Base-by-base conservation (phyloP, 2,329 filamentous ascomycete genomes). In the Tolypocladium nubicola region DNA sequence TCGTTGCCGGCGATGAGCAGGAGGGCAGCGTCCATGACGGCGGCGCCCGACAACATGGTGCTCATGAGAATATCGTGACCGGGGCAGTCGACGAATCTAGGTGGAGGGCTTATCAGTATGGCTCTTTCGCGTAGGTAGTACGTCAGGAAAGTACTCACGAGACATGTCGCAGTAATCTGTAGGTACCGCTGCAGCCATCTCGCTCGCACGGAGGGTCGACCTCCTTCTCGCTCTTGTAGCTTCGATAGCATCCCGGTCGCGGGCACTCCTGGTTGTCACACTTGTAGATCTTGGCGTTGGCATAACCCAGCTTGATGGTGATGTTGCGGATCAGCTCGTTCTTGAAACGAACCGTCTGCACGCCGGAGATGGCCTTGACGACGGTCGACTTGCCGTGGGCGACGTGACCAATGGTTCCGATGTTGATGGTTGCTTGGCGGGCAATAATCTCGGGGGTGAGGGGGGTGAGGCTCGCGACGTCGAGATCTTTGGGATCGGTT, bases 41-140 rank as follows among this genome's bases (percentile, higher is more conserved):
- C 94, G 67, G 94, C 94, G 70, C 94, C 94, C 70, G 94, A 99
- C 81, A 99, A 87, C 94, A 99, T 99, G 68, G 94, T 99, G 77
- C 93, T 97, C 94, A 99, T 99, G 74, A 99, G 92, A 91, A 99
- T 99, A 78, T 99, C 94, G 89, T 99, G 94, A 75, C 94, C 94
- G 58, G 94, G 94, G 81, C 94, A 97, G 76, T 97, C 94, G 65
- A 97, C 94, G 73, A 97, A 99, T 19, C 90, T 93, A 64, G 37
- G 21, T 16, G 19, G 19, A 38, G 26, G n/a, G 10, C 6, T 35
- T 8, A 10, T 52, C 19, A 52, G 47, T 19, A 13, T 10, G 19
- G 47, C 26, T n/a, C 30, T 13, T 50, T 7, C 16, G n/a, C 8
- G 21, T 35, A 38, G 26, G 4, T 7, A 9, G 37, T 14, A 40